phyloP scores from a whole-genome alignment of 2,329 filamentous ascomycete genomes.

The Thermothelomyces thermophilus region DNA sequence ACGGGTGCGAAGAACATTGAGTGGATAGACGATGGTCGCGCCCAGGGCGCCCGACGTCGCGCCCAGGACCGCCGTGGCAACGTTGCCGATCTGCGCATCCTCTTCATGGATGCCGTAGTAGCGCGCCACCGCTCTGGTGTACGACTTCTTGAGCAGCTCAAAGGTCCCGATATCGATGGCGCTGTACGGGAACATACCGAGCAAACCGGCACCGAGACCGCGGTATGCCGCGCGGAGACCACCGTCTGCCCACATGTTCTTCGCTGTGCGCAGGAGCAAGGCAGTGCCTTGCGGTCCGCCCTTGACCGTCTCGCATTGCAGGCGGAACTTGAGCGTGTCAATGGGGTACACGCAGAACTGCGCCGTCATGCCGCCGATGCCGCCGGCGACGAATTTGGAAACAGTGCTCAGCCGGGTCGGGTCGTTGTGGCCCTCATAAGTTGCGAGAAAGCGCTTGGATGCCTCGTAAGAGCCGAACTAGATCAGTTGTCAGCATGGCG shows the following conservation, averaged over 20 bases:
- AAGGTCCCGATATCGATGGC: slow-evolving; percentile 96
- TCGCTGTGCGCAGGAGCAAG: slow-evolving; percentile 73
- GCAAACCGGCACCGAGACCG: slow-evolving; percentile 83
- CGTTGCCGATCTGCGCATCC: slow-evolving; percentile 72
- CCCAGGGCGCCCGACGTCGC: slow-evolving; percentile 88
- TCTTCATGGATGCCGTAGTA: slow-evolving; percentile 69
- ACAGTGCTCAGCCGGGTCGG: slow-evolving; percentile 69
- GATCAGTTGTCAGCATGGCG: not conserved
- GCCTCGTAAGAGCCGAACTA: slow-evolving; percentile 93
- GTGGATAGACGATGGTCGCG: slow-evolving; percentile 87
- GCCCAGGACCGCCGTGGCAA: slow-evolving; percentile 81
- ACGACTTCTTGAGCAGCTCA: slow-evolving; percentile 76
- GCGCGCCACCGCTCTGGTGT: slow-evolving; percentile 64
- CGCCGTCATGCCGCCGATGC: slow-evolving; percentile 86
- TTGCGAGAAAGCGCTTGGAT: slow-evolving; percentile 79
- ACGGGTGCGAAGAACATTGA: slow-evolving; percentile 87
- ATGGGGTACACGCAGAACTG: slow-evolving; percentile 96
- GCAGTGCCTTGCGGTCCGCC: slow-evolving; percentile 77
- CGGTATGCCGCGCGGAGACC: slow-evolving; percentile 77
- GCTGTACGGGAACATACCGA: slow-evolving; percentile 97
- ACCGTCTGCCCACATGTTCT: slow-evolving; percentile 76
- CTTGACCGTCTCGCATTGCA: slow-evolving; percentile 90
- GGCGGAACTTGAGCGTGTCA: slow-evolving; percentile 72
- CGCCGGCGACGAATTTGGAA: slow-evolving; percentile 87
- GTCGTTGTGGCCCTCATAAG: slow-evolving; percentile 81